phyloP scores from a whole-genome alignment of 306 rosid genomes.

The Lotus japonicus region DNA sequence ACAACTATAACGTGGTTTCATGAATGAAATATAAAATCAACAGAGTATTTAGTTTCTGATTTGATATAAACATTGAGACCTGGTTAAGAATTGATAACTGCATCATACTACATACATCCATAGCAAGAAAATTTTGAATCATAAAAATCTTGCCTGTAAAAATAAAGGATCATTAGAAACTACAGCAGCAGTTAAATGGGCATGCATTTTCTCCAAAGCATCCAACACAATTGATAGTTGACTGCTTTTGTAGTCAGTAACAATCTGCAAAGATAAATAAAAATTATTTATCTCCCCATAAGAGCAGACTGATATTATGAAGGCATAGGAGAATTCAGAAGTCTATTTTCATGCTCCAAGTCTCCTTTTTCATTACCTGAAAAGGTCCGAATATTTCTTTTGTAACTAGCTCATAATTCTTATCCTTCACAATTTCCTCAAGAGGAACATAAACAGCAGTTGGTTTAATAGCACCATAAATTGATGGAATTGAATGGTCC shows the following conservation, averaged over 20 bases:
- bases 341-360: not conserved
- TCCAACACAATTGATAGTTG: slow-evolving; percentile 79
- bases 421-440: slow-evolving; percentile 71
- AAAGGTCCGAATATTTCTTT: slow-evolving; percentile 92
- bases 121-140: not conserved
- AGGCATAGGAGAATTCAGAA: not conserved
- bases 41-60: no score
- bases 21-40: no score
- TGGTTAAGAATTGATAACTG: not conserved
- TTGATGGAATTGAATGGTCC: slow-evolving; percentile 69
- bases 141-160: slow-evolving; percentile 56
- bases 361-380: slow-evolving; percentile 48
- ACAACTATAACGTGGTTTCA: no score
- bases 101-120: not conserved
- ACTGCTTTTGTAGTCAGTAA: slow-evolving; percentile 62
- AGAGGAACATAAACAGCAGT: slow-evolving; percentile 86
- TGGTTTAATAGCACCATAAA: slow-evolving; percentile 85
- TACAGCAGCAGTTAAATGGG: slow-evolving; percentile 88
- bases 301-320: not conserved
- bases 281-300: slow-evolving; percentile 20
- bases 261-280: slow-evolving; percentile 34
- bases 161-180: slow-evolving; percentile 83
- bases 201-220: slow-evolving; percentile 81
- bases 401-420: slow-evolving; percentile 75
- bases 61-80: no score